Percentiles rank a stretch among this genome's conserved stretches.
Evolutionary conservation across 2,329 filamentous ascomycete genomes (phyloP).

Genomic region (Penicillium thymicola): DNA sequence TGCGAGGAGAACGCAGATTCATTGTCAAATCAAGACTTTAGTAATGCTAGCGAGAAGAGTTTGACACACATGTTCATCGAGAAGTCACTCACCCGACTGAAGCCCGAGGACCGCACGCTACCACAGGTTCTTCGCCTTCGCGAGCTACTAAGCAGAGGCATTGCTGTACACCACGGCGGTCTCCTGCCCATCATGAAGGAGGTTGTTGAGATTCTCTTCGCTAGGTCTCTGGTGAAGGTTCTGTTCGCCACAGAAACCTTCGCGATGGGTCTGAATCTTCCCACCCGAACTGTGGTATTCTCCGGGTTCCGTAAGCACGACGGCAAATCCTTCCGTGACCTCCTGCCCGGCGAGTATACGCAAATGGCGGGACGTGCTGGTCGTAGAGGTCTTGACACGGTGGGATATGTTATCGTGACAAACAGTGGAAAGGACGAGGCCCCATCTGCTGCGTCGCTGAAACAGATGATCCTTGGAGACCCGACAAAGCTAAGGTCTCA

Average conservation of each 20-base stretch:
- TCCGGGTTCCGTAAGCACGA: constrained; percentile 97
- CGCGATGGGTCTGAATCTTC: constrained; percentile 95
- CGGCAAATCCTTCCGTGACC: constrained; percentile 83
- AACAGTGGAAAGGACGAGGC: constrained; percentile 77
- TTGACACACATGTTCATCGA: constrained; percentile 97
- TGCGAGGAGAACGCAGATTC: constrained; percentile 98
- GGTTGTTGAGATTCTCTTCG: constrained; percentile 93
- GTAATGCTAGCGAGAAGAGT: constrained; percentile 89
- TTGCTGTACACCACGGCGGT: constrained; percentile 94
- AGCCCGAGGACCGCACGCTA: constrained; percentile 82
- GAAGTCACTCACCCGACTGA: constrained; percentile 85
- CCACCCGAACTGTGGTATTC: constrained; percentile 94
- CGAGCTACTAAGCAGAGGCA: constrained; percentile 80
- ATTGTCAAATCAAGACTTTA: constrained; percentile 91
- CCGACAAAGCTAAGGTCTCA: constrained; percentile 94
- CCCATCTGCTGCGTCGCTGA: constrained; percentile 75
- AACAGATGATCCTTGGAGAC: constrained; percentile 93
- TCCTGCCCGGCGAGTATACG: constrained; percentile 93
- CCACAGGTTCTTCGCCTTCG: constrained; percentile 87
- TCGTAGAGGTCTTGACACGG: constrained; percentile 84
- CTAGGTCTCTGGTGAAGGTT: constrained; percentile 91
- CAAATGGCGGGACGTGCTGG: constrained; percentile 97
- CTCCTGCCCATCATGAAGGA: constrained; percentile 96
- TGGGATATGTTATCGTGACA: constrained; percentile 93
- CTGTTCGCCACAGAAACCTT: constrained; percentile 98